A percentile compares a stretch with the other conserved stretches of the same genome.
Conservation (phyloP, 139 green algal genomes). For the Closterium sp. region DNA sequence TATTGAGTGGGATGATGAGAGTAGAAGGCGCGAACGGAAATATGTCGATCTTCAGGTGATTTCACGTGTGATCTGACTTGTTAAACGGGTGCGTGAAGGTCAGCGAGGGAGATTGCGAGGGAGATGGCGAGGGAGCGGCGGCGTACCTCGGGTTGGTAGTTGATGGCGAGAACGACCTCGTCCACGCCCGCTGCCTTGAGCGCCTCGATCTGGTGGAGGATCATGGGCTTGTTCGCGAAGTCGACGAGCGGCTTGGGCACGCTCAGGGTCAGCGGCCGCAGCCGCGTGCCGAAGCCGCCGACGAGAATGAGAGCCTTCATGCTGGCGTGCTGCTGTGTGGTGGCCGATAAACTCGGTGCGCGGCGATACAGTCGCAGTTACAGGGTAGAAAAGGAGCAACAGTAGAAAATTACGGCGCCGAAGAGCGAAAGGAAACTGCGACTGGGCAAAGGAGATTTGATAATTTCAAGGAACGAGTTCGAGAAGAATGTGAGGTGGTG, state of each 20-base stretch:
- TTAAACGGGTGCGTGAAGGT: background rate
- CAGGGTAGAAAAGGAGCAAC: background rate
- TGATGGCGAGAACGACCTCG: slow-evolving; percentile 96
- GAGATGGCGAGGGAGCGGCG: background rate
- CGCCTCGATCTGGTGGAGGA: slow-evolving; percentile 91
- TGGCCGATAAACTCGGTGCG: background rate
- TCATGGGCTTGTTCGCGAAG: slow-evolving; percentile 99
- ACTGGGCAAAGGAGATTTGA: background rate
- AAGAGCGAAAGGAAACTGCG: background rate
- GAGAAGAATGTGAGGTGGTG: background rate
- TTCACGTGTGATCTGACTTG: background rate
- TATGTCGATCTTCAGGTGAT: background rate
- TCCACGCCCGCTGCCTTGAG: slow-evolving; percentile 83
- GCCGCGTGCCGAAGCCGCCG: slow-evolving; percentile 82
- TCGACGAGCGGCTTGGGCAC: slow-evolving; percentile 94
- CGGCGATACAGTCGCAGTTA: background rate
- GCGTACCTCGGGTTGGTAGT: slow-evolving; percentile 71
- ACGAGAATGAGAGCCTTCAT: slow-evolving; percentile 89
- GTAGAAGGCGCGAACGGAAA: background rate
- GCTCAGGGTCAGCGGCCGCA: slow-evolving; percentile 72
- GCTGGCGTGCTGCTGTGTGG: background rate
- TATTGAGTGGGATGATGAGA: background rate
- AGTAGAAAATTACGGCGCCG: background rate
- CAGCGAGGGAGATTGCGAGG: background rate
- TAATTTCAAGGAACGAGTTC: background rate